A percentile compares a stretch with the other conserved stretches of the same genome.
phyloP scores from a whole-genome alignment of 2,329 filamentous ascomycete species.

The Decorospora gaudefroyi region DNA sequence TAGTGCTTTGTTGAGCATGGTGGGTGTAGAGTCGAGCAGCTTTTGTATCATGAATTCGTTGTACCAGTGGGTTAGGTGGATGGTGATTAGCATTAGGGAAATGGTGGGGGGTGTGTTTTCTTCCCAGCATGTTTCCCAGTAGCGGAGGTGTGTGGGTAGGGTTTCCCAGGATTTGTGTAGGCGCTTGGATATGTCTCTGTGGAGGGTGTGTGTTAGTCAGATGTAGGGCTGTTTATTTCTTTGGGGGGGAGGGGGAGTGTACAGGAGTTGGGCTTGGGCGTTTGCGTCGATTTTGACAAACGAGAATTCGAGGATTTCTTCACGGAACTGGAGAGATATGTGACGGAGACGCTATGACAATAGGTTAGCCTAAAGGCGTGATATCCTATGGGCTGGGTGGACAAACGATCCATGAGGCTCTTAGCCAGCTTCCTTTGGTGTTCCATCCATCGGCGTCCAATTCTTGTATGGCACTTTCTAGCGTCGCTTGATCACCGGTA shows the following conservation, averaged over 20 bases:
- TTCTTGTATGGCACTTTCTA: constrained; percentile 22
- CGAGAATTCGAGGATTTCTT: constrained; percentile 43
- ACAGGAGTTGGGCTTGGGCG: constrained; percentile 30
- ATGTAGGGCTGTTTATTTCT: too few species aligned
- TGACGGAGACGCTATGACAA: constrained; percentile 27
- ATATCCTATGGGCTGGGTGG: not conserved
- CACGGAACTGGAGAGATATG: constrained; percentile 33
- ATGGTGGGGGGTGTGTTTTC: constrained; percentile 29
- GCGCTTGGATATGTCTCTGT: constrained; percentile 37
- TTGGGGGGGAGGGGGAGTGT: not conserved
- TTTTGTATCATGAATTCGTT: constrained; percentile 46
- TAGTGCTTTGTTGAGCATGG: constrained; percentile 32
- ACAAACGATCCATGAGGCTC: constrained; percentile 37
- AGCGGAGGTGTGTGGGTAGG: constrained; percentile 37
- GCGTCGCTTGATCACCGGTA: constrained; percentile 21
- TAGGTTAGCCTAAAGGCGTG: not conserved
- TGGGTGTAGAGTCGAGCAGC: constrained; percentile 33
- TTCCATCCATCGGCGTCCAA: constrained; percentile 50
- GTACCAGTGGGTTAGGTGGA: constrained; percentile 42
- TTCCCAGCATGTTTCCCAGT: constrained; percentile 39
- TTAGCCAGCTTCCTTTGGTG: constrained; percentile 28
- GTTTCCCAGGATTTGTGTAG: constrained; percentile 34
- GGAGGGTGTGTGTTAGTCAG: not conserved
- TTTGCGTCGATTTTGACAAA: constrained; percentile 28
- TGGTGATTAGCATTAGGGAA: constrained; percentile 44